Evolutionary conservation across 2,329 filamentous ascomycete species (phyloP).

Genomic region (Penicillium freii): DNA sequence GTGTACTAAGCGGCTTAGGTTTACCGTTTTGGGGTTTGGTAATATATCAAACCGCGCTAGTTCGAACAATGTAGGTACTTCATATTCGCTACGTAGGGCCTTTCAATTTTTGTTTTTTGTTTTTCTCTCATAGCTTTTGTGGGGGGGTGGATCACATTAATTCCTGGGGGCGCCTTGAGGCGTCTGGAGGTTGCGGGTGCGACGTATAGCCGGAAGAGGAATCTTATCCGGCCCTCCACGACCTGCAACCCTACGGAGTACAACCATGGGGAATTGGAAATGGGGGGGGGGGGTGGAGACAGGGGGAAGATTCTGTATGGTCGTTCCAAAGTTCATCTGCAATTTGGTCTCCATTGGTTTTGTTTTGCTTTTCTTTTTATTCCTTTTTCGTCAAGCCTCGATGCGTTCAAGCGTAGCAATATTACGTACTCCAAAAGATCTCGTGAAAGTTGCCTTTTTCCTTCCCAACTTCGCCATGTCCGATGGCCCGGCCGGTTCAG

Average conservation of each 20-base stretch:
- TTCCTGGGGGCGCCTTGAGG: not conserved
- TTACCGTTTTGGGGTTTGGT: not conserved
- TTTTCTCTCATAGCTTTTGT: not conserved
- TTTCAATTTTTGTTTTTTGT: not conserved
- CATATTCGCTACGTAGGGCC: not conserved
- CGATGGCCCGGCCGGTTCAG: not conserved
- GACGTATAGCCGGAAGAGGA: not conserved
- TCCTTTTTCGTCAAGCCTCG: not conserved
- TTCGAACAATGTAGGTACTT: not conserved
- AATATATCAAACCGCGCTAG: not conserved
- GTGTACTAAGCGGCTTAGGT: not conserved
- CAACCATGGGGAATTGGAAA: conserved; percentile 1
- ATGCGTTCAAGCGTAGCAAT: not conserved
- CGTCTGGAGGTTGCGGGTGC: not conserved
- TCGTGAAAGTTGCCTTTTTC: conserved; percentile 4
- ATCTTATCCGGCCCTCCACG: conserved; percentile 7
- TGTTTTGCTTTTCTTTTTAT: not conserved
- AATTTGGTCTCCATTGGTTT: not conserved
- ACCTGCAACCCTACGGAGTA: not conserved
- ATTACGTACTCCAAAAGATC: not conserved
- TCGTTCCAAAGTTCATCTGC: not conserved
- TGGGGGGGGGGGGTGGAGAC: not conserved
- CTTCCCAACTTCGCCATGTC: not conserved
- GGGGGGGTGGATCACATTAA: not conserved
- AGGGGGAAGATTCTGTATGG: not conserved